A percentile compares a stretch with the other conserved stretches of the same genome.
Conservation (phyloP, 768 basidiomycete species). For the Gautieria morchelliformis region DNA sequence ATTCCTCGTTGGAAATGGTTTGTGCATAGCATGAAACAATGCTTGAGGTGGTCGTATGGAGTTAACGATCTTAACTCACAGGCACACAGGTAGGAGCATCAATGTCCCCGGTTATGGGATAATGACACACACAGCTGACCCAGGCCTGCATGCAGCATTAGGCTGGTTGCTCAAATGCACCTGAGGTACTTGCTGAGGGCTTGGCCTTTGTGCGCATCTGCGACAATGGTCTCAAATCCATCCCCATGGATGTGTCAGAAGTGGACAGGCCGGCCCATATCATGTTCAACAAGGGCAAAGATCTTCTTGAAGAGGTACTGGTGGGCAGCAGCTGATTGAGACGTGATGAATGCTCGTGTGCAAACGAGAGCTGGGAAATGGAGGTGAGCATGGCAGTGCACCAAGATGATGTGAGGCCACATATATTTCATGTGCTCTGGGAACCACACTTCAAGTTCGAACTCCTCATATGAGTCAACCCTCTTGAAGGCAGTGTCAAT, state of each 20-base stretch:
- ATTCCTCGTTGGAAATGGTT: not conserved
- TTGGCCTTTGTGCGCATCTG: conserved; percentile 20
- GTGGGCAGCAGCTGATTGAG: conserved; percentile 19
- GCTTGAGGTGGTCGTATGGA: not conserved
- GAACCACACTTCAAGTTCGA: too few relatives aligned
- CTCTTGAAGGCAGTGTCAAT: too few relatives aligned
- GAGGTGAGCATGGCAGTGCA: too few relatives aligned
- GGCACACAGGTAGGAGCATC: not conserved
- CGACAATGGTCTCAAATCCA: conserved; percentile 14
- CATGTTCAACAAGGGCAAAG: conserved; percentile 13
- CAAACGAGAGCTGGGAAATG: too few relatives aligned
- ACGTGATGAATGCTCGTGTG: conserved; percentile 15
- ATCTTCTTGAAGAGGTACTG: conserved; percentile 16
- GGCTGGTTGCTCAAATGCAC: not conserved
- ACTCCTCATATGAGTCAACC: too few relatives aligned
- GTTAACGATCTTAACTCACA: too few relatives aligned
- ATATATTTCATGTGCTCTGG: too few relatives aligned
- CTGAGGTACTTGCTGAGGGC: conserved; percentile 12
- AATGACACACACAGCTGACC: conserved; percentile 13
- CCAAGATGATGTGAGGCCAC: too few relatives aligned
- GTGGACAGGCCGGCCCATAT: conserved; percentile 13
- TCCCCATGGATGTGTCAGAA: conserved; percentile 19
- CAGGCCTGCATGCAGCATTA: not conserved
- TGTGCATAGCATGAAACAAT: not conserved
- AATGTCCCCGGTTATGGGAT: conserved; percentile 5